These are phyloP conservation scores for Pseudonitzschia pungens DNA, from an alignment of 108 stramenopile species.

Conservation along the genomic window DNA sequence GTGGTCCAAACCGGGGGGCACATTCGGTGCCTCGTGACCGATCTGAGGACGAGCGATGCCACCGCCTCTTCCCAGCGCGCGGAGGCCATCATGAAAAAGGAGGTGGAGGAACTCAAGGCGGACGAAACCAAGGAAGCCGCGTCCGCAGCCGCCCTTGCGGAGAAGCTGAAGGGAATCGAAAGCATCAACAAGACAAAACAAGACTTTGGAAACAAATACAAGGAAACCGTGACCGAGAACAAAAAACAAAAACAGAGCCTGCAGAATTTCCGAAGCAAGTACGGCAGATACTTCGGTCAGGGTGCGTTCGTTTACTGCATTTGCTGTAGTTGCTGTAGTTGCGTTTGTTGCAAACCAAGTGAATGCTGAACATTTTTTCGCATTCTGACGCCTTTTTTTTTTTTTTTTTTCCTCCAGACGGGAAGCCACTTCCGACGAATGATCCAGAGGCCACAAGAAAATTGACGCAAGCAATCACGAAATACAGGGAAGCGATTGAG, in stretches of 20 bases:
- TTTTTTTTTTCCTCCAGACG: constrained; percentile 30
- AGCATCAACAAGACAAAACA: constrained; percentile 24
- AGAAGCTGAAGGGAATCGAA: constrained; percentile 40
- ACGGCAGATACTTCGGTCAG: constrained; percentile 39
- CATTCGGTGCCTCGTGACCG: constrained; percentile 65
- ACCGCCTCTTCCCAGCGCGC: constrained; percentile 55
- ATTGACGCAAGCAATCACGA: constrained; percentile 21
- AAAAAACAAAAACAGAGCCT: constrained; percentile 20
- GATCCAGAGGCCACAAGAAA: constrained; percentile 41
- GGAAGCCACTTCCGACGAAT: constrained; percentile 30
- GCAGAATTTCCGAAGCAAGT: constrained; percentile 43
- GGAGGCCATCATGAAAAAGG: constrained; percentile 39
- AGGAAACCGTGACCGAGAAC: constrained; percentile 35
- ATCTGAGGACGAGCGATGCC: constrained; percentile 62
- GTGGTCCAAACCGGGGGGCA: constrained; percentile 52
- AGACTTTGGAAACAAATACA: constrained; percentile 15
- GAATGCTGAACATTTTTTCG: background rate
- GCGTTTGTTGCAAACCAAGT: no score
- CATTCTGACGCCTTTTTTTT: background rate
- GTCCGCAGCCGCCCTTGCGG: constrained; percentile 4
- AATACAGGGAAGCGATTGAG: constrained; percentile 34
- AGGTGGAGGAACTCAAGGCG: constrained; percentile 24
- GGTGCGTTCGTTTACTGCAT: constrained; percentile 29
- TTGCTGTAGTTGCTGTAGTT: background rate
- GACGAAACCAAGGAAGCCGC: constrained; percentile 33